These are phyloP conservation scores for Chytriomyces sp. DNA, from an alignment of 192 early-diverging fungal genomes.

Conservation along the genomic window DNA sequence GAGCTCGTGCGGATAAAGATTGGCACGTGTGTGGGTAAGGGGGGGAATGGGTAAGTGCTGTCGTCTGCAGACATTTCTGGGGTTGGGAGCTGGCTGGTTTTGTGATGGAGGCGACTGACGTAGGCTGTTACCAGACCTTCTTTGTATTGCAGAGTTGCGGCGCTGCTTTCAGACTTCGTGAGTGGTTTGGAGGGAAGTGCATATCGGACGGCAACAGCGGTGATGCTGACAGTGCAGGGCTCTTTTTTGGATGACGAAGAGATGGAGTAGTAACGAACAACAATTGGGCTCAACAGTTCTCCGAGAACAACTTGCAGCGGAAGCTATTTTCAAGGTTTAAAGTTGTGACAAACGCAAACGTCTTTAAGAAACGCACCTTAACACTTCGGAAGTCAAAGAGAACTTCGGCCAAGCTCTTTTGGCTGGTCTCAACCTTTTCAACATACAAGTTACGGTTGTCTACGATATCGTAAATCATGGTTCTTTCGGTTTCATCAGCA, in stretches of 20 bases:
- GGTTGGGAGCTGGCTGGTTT: neutral
- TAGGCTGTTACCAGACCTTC: slow-evolving; percentile 87
- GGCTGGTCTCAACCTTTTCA: slow-evolving; percentile 44
- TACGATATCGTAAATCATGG: slow-evolving; percentile 41
- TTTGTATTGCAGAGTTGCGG: slow-evolving; percentile 41
- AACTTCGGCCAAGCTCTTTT: slow-evolving; percentile 76
- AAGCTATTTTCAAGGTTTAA: slow-evolving; percentile 43
- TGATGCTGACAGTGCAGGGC: slow-evolving; percentile 80
- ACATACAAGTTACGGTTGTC: slow-evolving; percentile 53
- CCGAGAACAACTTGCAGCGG: slow-evolving; percentile 83
- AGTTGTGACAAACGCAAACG: neutral
- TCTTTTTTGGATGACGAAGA: slow-evolving; percentile 84
- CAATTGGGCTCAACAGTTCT: slow-evolving; percentile 79
- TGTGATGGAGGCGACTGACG: slow-evolving; percentile 72
- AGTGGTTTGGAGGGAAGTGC: slow-evolving; percentile 45
- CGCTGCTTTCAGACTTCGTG: neutral
- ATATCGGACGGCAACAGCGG: slow-evolving; percentile 89
- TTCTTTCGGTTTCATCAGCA: slow-evolving; percentile 44
- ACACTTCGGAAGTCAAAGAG: slow-evolving; percentile 69
- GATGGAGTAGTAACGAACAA: slow-evolving; percentile 95
- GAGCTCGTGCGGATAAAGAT: slow-evolving; percentile 87
- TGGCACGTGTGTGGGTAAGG: slow-evolving; percentile 66
- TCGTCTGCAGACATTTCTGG: slow-evolving; percentile 29
- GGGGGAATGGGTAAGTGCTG: slow-evolving; percentile 10
- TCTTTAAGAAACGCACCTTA: slow-evolving; percentile 30